A percentile compares a stretch with the other conserved stretches of the same genome.
phyloP scores from a whole-genome alignment of 2,329 filamentous ascomycete species.

The Penicillium vulpinum region DNA sequence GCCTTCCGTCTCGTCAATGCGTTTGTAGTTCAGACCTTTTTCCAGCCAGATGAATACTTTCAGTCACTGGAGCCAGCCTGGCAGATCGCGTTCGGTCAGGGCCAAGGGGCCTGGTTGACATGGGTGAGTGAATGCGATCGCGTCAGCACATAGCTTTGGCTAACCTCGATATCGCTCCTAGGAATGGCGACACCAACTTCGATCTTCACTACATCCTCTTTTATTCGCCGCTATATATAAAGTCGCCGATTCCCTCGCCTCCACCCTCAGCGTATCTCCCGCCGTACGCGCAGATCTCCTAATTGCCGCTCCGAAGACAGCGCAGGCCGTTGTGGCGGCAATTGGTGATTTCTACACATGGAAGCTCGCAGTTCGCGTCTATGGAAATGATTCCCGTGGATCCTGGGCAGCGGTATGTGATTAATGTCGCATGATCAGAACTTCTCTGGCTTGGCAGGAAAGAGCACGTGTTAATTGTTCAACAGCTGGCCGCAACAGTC shows the following conservation, averaged over 20 bases:
- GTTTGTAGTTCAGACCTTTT: conserved; percentile 79
- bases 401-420: conserved; percentile 67
- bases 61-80: conserved; percentile 94
- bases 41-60: conserved; percentile 97
- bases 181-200: conserved; percentile 90
- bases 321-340: conserved; percentile 77
- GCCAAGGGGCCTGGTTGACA: conserved; percentile 85
- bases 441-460: neutral
- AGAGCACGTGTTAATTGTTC: conserved; percentile 20
- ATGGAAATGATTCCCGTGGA: conserved; percentile 62
- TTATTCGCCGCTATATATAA: conserved; percentile 79
- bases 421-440: conserved; percentile 3
- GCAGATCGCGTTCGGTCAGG: conserved; percentile 75
- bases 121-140: conserved; percentile 65
- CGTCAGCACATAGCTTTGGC: neutral
- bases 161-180: conserved; percentile 40
- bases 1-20: conserved; percentile 78
- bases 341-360: conserved; percentile 83
- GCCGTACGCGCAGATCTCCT: conserved; percentile 65
- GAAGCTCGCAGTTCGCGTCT: conserved; percentile 72
- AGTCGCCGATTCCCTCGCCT: conserved; percentile 58
- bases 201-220: conserved; percentile 87
- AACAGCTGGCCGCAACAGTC: conserved; percentile 67
- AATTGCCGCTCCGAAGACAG: conserved; percentile 68
- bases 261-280: conserved; percentile 55